phyloP scores from a whole-genome alignment of 768 basidiomycete species.

The Leucocoprinus sp. region DNA sequence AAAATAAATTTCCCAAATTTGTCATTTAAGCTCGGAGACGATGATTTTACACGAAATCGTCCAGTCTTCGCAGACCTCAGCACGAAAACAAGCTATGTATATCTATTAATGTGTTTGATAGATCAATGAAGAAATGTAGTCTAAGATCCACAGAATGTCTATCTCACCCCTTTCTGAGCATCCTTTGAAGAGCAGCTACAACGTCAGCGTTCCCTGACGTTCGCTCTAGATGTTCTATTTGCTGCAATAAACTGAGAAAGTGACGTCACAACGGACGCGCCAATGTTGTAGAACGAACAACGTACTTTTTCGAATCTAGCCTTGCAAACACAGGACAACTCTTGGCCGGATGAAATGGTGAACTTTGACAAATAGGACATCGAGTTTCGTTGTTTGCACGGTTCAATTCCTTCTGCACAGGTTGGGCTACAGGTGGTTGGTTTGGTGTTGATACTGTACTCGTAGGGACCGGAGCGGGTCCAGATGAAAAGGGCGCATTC shows the following conservation, averaged over 20 bases:
- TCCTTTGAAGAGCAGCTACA: conserved; percentile 16
- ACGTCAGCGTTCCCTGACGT: conserved; percentile 13
- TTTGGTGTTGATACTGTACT: conserved; percentile 27
- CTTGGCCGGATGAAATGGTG: conserved; percentile 37
- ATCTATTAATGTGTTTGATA: not conserved
- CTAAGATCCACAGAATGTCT: not conserved
- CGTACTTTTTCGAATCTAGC: conserved; percentile 49
- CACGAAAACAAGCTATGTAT: conserved; percentile 1
- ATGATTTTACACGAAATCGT: conserved; percentile 1
- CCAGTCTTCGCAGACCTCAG: not conserved
- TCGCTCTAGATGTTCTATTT: conserved; percentile 19
- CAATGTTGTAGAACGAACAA: not conserved
- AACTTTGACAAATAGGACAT: conserved; percentile 43
- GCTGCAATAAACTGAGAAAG: conserved; percentile 15
- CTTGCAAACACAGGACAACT: conserved; percentile 47
- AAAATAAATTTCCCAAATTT: not conserved
- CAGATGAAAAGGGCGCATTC: not conserved
- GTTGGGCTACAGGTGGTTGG: conserved; percentile 19
- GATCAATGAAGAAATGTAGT: not conserved
- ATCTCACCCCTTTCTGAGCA: conserved; percentile 19
- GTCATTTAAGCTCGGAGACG: not conserved
- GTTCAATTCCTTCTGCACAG: conserved; percentile 23
- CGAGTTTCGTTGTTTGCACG: not conserved
- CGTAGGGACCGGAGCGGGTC: not conserved
- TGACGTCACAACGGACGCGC: conserved; percentile 14